A percentile compares a stretch with the other conserved stretches of the same genome.
These are phyloP conservation scores for Filobasidium floriforme DNA, from an alignment of 768 basidiomycete genomes.

Conservation along the genomic window DNA sequence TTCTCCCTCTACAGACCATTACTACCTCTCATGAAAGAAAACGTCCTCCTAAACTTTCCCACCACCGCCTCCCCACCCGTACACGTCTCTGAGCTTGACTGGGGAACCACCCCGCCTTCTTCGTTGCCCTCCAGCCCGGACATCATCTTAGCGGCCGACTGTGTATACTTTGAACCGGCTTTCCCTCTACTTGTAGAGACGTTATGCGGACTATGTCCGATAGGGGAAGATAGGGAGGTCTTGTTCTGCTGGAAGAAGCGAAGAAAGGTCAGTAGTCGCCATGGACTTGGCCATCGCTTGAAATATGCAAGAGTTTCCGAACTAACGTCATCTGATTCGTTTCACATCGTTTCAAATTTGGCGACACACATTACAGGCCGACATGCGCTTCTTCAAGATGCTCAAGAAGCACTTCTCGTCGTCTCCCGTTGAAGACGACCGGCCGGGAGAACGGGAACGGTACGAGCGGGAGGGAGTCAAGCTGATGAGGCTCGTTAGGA, in stretches of 20 bases:
- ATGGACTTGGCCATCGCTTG: conserved; percentile 4
- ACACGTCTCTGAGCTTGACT: conserved; percentile 66
- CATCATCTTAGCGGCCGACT: conserved; percentile 81
- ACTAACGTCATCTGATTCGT: neutral
- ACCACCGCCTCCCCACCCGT: conserved; percentile 14
- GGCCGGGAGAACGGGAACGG: conserved; percentile 34
- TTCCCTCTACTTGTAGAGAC: conserved; percentile 81
- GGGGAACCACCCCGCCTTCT: conserved; percentile 60
- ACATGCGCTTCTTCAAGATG: conserved; percentile 74
- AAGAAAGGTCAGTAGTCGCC: conserved; percentile 57
- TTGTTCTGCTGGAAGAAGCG: conserved; percentile 91
- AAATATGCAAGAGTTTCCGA: conserved; percentile 7
- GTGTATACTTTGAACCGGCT: conserved; percentile 89
- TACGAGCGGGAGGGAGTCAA: conserved; percentile 40
- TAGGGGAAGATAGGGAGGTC: conserved; percentile 54
- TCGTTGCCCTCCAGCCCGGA: conserved; percentile 51
- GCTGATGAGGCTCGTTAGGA: conserved; percentile 31
- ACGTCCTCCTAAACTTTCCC: conserved; percentile 59
- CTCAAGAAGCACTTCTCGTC: conserved; percentile 68
- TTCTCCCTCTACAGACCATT: conserved; percentile 53
- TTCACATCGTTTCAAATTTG: no score
- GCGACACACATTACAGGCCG: conserved; percentile 54
- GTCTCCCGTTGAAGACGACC: conserved; percentile 33
- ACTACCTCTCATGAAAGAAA: conserved; percentile 67
- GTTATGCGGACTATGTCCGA: conserved; percentile 55